Evolutionary conservation across 306 rosid species (phyloP).

Genomic region (Cucumis hystrix): DNA sequence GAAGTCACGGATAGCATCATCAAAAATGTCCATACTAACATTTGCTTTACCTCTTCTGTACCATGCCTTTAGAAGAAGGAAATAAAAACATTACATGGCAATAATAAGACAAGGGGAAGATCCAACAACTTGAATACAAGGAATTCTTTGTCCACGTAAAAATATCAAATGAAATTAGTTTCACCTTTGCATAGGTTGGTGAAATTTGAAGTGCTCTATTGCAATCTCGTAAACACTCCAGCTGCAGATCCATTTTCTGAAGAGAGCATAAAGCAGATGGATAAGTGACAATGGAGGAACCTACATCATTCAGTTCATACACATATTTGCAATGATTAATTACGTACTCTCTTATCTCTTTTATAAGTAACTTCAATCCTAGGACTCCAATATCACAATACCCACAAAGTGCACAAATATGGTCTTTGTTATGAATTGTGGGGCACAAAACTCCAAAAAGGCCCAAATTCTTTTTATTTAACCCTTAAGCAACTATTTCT

Average conservation of each 20-base stretch:
- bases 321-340: not conserved
- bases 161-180: not conserved
- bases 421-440: not conserved
- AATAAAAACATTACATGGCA: not conserved
- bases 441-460: too few relatives aligned
- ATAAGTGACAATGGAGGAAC: not conserved
- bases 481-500: too few relatives aligned
- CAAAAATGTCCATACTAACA: slow-evolving; percentile 41
- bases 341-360: not conserved
- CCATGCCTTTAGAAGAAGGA: slow-evolving; percentile 51
- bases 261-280: not conserved
- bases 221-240: slow-evolving; percentile 63
- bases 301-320: not conserved
- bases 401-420: not conserved
- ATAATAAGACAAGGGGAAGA: slow-evolving; percentile 3
- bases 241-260: slow-evolving; percentile 44
- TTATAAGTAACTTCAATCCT: too few relatives aligned
- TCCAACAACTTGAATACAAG: not conserved
- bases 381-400: not conserved
- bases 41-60: slow-evolving; percentile 69
- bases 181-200: slow-evolving; percentile 67
- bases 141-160: not conserved
- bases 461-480: too few relatives aligned
- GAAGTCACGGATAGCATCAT: slow-evolving; percentile 56
- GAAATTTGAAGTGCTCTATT: slow-evolving; percentile 58